Evolutionary conservation across 164 flowering plant genomes (phyloP), one percentile per base, ranked within the genome.

Genomic region (Berberis thunbergii): DNA sequence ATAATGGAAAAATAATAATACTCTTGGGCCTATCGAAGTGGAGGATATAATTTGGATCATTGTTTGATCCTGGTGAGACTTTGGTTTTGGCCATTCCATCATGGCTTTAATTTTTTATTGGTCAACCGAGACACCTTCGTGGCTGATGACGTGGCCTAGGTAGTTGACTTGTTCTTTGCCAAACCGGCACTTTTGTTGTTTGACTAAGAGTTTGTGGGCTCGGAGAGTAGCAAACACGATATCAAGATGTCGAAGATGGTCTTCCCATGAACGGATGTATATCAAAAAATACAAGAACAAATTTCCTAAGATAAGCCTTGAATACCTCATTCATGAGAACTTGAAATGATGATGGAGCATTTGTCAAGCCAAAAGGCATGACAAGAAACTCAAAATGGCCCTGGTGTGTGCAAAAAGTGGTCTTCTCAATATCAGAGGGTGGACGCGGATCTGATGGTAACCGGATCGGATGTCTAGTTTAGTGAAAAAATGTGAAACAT

Each of bases 41-140:
- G 41, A 52, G 85, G 60, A 38, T 60, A 67, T 1, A 54, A 26
- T 8, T 8, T n/a, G 52, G 26, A 26, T 26, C 26, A 26, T 26
- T 26, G 26, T 26, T 26, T 26, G 40, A 54, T 54, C 57, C 6
- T 49, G 9, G 57, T 5, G 50, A 48, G 52, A 49, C 8, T 6
- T 11, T 49, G 52, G 52, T 49, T 49, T 49, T 49, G 52, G 52
- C 52, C 52, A 49, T 6, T 6, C n/a, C 57, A 54, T 6, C 57
- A 54, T 54, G 7, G 57, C 57, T 10, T 6, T 3, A 10, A 54
- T 54, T 11, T 54, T 54, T n/a, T 11, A 0, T 13, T 54, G n/a
- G 12, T 54, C 12, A 8, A 10, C 57, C 12, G 57, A 8, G n/a
- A 54, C 57, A 5, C 57, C 57, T 54, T 3, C 12, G 38, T 13